Base-by-base conservation (phyloP, 2,329 filamentous ascomycete species). In the Lasiodiplodia theobromae region DNA sequence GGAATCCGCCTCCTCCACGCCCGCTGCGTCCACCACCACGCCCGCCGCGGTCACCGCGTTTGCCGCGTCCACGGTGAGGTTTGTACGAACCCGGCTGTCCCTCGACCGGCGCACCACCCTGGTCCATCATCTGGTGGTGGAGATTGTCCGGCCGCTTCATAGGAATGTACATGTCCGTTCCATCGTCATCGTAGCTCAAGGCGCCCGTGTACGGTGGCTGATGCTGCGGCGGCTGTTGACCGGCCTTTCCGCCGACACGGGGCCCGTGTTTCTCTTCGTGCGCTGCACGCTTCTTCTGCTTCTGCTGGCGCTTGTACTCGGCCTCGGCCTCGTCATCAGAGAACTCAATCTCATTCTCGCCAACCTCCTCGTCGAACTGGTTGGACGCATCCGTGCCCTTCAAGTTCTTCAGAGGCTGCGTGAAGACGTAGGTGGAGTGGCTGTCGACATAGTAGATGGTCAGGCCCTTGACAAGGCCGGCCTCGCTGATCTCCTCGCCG, bases 301-400 rank as follows among this genome's bases (percentile, higher is more conserved):
- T 89, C 71, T 77, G 71, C 70, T 77, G 74, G 66, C 77, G 77
- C 74, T 82, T 96, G 77, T 93, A 89, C 73, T 94, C 92, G 8
- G 91, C 91, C 80, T 99, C 96, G 73, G 92, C 92, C 80, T 99
- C 96, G 74, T 99, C 96, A 73, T 99, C 96, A 0, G 95, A 97
- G 78, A 98, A 98, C 77, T 98, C 96, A 73, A 93, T 87, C 77
- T 98, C 95, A 47, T 97, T 92, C 38, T 92, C 91, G 18, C 83
- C 89, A 8, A 94, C 87, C 81, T 98, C 95, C 78, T 99, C 96
- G 73, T 98, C 96, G 79, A 97, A 92, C 67, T 97, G 86, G 77
- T 98, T 98, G 64, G 93, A 97, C 10, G 96, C 95, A 79, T 99
- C 96, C 11, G 93, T 96, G 69, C 94, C 93, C 81, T 97, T 98